These are phyloP conservation scores for Coprinopsis strossmayeri DNA, from an alignment of 768 basidiomycete species.

Conservation along the genomic window DNA sequence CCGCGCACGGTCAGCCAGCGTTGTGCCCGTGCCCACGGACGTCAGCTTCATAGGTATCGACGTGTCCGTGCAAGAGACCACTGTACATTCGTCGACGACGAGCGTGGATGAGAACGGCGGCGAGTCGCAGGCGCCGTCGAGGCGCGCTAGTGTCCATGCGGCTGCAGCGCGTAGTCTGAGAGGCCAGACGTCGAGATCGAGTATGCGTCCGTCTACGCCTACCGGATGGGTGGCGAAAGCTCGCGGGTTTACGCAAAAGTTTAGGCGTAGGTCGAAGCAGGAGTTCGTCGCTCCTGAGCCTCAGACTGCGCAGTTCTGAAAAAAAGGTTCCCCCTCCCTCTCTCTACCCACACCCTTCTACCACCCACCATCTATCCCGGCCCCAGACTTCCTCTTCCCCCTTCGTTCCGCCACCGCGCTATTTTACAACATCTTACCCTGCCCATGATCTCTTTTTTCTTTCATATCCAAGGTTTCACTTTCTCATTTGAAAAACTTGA, in stretches of 20 bases:
- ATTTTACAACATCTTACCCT: no score
- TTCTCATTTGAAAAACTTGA: no score
- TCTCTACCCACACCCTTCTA: no score
- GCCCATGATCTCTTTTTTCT: no score
- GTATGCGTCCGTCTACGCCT: conserved; percentile 17
- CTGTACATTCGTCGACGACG: conserved; percentile 23
- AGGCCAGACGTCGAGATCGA: conserved; percentile 28
- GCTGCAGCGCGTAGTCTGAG: conserved; percentile 26
- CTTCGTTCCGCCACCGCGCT: no score
- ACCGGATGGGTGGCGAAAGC: conserved; percentile 29
- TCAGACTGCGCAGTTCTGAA: no score
- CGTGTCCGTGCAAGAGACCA: conserved; percentile 43
- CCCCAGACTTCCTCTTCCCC: no score
- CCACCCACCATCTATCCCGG: no score
- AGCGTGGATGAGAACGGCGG: conserved; percentile 15
- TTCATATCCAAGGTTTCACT: no score
- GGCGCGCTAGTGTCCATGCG: conserved; percentile 23
- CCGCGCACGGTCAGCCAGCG: conserved; percentile 33
- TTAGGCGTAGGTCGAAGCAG: conserved; percentile 33
- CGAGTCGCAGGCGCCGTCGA: conserved; percentile 13
- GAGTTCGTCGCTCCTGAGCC: no score
- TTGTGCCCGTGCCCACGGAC: conserved; percentile 26
- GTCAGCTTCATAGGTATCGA: conserved; percentile 26
- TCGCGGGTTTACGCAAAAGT: conserved; percentile 34
- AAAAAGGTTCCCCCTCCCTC: no score